Conservation (phyloP, 164 flowering plant species). For the Annona squamosa region DNA sequence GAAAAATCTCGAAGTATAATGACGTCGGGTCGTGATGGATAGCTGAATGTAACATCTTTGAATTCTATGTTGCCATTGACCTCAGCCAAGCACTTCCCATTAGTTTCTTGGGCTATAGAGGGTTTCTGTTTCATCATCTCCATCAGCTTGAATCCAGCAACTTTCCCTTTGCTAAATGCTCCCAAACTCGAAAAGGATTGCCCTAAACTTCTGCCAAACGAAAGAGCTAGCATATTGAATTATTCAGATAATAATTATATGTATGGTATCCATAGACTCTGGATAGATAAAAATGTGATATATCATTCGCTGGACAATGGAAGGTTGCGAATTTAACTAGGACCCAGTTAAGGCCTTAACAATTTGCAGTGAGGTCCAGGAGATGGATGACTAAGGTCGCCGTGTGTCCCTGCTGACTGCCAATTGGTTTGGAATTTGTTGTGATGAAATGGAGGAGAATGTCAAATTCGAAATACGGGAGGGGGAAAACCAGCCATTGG, state of each 20-base stretch:
- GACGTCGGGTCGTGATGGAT: slow-evolving; percentile 93
- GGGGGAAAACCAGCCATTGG: neutral
- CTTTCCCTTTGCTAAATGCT: slow-evolving; percentile 96
- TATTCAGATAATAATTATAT: neutral
- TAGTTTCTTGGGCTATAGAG: slow-evolving; percentile 56
- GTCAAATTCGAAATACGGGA: no score
- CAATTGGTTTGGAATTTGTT: neutral
- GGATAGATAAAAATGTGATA: neutral
- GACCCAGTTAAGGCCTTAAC: neutral
- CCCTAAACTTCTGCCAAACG: slow-evolving; percentile 77
- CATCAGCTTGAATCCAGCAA: slow-evolving; percentile 91
- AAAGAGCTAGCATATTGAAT: neutral
- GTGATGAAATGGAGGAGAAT: neutral
- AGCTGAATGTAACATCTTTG: slow-evolving; percentile 80
- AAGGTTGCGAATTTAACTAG: neutral
- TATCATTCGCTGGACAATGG: neutral
- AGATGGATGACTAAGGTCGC: neutral
- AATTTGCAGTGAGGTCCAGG: neutral
- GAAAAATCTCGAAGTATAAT: slow-evolving; percentile 70
- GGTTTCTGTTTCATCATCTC: slow-evolving; percentile 91
- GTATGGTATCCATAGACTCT: neutral
- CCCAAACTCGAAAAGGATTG: slow-evolving; percentile 97
- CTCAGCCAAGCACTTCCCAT: slow-evolving; percentile 63
- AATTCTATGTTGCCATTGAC: slow-evolving; percentile 85
- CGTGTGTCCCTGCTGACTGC: neutral